Evolutionary conservation across 495 filamentous ascomycete species (phyloP).

Genomic region (Aspergillus baeticus): DNA sequence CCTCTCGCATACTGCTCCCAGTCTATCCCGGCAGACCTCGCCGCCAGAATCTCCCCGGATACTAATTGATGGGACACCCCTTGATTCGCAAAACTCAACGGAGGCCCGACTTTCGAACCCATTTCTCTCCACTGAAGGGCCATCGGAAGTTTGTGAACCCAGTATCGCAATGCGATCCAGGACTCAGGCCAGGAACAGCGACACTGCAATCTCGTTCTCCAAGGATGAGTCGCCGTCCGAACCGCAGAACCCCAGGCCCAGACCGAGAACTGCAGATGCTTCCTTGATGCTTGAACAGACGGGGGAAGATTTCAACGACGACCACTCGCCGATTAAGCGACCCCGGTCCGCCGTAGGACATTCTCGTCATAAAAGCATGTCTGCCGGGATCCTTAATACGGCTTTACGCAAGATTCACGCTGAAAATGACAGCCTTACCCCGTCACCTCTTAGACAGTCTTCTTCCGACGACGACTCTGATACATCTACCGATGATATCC

Average conservation of each 20-base stretch:
- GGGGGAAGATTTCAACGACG: slow-evolving; percentile 12
- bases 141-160: slow-evolving; percentile 70
- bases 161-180: slow-evolving; percentile 50
- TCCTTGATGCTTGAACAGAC: slow-evolving; percentile 39
- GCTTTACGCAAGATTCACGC: slow-evolving; percentile 19
- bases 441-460: slow-evolving; percentile 29
- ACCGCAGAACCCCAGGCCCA: slow-evolving; percentile 36
- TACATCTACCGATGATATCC: slow-evolving; percentile 23
- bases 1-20: slow-evolving; percentile 36
- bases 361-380: slow-evolving; percentile 38
- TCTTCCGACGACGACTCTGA: slow-evolving; percentile 37
- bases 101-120: slow-evolving; percentile 60
- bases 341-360: slow-evolving; percentile 38
- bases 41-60: slow-evolving; percentile 40
- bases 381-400: slow-evolving; percentile 28
- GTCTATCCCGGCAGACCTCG: slow-evolving; percentile 30
- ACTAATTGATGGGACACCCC: slow-evolving; percentile 30
- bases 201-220: slow-evolving; percentile 54
- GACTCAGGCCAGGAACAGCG: slow-evolving; percentile 31
- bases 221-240: slow-evolving; percentile 64
- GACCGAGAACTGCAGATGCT: slow-evolving; percentile 55
- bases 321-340: slow-evolving; percentile 28
- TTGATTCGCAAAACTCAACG: slow-evolving; percentile 38
- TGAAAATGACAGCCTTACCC: slow-evolving; percentile 26
- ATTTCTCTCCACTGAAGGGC: slow-evolving; percentile 70